phyloP scores from a whole-genome alignment of 306 rosid genomes.

The Lagenaria siceraria region DNA sequence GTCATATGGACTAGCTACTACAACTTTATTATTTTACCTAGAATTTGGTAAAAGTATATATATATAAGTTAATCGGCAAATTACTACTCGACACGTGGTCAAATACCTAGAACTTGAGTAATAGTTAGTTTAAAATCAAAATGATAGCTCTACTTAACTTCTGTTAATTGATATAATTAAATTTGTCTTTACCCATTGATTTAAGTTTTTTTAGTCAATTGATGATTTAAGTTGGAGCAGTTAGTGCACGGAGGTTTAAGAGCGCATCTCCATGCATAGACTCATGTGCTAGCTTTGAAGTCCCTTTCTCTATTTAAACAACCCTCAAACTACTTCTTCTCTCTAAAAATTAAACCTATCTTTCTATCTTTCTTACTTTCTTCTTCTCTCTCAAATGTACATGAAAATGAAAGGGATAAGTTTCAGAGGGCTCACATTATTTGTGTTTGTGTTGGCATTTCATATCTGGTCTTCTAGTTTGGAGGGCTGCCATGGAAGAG shows the following conservation, averaged over 20 bases:
- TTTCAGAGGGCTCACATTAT: conserved; percentile 41
- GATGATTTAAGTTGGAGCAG: no score
- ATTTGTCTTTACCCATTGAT: no score
- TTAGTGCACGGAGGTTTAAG: no score
- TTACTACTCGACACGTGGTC: neutral
- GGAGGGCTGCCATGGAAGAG: conserved; percentile 77
- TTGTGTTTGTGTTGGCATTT: conserved; percentile 33
- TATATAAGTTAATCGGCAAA: neutral
- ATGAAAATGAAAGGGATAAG: conserved; percentile 51
- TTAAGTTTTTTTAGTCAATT: no score
- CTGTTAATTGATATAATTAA: no score
- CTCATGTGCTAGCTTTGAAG: neutral
- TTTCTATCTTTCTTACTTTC: neutral
- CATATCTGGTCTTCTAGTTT: conserved; percentile 62
- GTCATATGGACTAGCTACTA: neutral
- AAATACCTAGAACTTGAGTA: neutral
- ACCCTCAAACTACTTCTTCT: neutral
- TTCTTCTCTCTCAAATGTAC: neutral
- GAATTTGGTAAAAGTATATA: neutral
- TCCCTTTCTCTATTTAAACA: conserved; percentile 3
- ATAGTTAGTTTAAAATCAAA: neutral
- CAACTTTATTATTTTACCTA: neutral
- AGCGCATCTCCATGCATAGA: neutral
- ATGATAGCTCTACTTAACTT: neutral
- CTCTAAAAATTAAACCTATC: neutral